Conservation (phyloP, 2,329 filamentous ascomycete genomes). For the Paramyrothecium sp. region DNA sequence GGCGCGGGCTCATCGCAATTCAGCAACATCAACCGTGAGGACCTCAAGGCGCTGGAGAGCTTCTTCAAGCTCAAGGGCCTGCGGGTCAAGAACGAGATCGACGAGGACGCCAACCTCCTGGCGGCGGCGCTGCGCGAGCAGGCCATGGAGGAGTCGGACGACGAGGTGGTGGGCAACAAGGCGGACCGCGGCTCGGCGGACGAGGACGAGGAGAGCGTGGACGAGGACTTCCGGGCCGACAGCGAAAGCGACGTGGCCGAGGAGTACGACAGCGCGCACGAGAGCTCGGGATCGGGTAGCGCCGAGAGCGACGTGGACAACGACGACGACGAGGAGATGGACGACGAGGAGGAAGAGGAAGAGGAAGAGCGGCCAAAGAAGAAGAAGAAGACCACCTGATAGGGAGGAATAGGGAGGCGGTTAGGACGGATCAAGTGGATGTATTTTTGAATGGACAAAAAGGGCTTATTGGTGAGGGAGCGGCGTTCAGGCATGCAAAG, state of each 20-base stretch:
- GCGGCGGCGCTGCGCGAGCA: constrained; percentile 82
- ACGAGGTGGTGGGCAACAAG: constrained; percentile 68
- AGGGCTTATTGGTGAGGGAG: constrained; percentile 11
- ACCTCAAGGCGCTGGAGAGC: constrained; percentile 91
- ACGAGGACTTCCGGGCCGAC: constrained; percentile 93
- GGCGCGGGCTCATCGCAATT: constrained; percentile 90
- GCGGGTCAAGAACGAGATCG: constrained; percentile 97
- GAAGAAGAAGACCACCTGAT: constrained; percentile 42
- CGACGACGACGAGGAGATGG: constrained; percentile 42
- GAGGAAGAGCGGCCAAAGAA: constrained; percentile 47
- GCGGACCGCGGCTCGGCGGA: constrained; percentile 88
- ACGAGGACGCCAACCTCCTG: constrained; percentile 81
- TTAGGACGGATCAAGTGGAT: not conserved
- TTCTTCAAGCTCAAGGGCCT: constrained; percentile 97
- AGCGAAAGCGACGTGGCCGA: constrained; percentile 95
- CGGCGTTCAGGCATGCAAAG: constrained; percentile 27
- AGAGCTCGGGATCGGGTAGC: constrained; percentile 75
- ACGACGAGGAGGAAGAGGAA: constrained; percentile 39
- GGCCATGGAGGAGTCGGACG: constrained; percentile 80
- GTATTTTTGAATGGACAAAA: constrained; percentile 11
- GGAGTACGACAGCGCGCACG: constrained; percentile 89
- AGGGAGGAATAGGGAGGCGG: constrained; percentile 9
- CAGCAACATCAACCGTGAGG: constrained; percentile 98
- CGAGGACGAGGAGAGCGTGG: constrained; percentile 91
- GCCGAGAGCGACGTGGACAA: constrained; percentile 48